phyloP scores from a whole-genome alignment of 192 early-diverging fungal species.

The Linnemannia elongata region DNA sequence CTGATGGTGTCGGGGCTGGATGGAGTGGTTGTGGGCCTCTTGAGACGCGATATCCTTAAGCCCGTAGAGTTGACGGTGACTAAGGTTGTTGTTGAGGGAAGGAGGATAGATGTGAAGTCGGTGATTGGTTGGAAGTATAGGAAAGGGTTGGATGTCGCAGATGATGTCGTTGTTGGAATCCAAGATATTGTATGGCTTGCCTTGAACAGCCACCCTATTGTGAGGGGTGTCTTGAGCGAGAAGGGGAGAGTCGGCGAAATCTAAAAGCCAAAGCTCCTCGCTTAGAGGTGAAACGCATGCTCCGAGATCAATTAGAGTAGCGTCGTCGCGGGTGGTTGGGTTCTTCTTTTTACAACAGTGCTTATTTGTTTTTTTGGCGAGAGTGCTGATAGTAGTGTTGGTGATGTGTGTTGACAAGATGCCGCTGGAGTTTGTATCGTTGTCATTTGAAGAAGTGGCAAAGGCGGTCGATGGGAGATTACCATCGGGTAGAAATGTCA shows the following conservation, averaged over 20 bases:
- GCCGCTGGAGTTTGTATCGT: not conserved
- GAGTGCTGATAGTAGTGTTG: not conserved
- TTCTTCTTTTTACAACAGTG: not conserved
- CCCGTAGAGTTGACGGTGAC: not conserved
- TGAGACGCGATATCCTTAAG: not conserved
- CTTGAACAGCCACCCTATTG: not conserved
- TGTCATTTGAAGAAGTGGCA: not conserved
- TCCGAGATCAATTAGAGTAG: not conserved
- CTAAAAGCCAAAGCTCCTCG: not conserved
- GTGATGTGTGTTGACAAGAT: not conserved
- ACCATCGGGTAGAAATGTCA: not conserved
- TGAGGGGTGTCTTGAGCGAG: not conserved
- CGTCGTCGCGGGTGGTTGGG: not conserved
- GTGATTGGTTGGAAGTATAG: not conserved
- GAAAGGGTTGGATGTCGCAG: not conserved
- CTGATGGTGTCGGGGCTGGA: not conserved
- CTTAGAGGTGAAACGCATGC: not conserved
- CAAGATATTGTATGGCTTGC: not conserved
- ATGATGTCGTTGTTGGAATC: not conserved
- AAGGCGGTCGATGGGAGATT: not conserved
- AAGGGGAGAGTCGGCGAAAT: not conserved
- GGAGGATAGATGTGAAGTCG: not conserved
- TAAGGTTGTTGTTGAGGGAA: not conserved
- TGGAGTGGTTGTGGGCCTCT: not conserved
- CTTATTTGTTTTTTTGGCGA: not conserved